Evolutionary conservation across 495 filamentous ascomycete species (phyloP), one percentile per base, ranked within the genome.

Genomic region (Lophiostoma macrostomum): DNA sequence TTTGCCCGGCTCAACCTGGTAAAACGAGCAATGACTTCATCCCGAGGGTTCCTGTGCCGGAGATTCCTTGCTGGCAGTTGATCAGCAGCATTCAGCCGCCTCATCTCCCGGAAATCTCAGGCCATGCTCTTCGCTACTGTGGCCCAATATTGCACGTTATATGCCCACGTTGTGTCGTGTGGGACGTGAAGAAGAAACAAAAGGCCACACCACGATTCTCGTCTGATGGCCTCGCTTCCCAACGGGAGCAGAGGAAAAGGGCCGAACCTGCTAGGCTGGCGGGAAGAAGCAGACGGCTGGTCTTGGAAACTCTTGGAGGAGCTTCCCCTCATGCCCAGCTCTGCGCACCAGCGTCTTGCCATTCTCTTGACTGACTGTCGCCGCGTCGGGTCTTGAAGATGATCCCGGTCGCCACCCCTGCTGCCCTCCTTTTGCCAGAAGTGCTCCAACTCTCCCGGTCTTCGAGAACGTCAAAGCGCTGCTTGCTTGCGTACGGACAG

Each of bases 1-100:
- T 32, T 27, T 47, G 28, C 28, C 16, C 2, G 16, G 3, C 18
- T 8, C 14, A 13, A 20, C 5, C 12, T 13, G 11, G 11, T 11
- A 23, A 38, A 38, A 37, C 32, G 16, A 19, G 39, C 47, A 31
- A 58, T 58, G 55, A 58, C 55, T 51, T 58, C 55, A 58, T 58
- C 1, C 24, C 29, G 8, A 38, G 25, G 12, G 13, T 20, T 13
- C 43, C 19, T 49, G 35, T 3, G 34, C 34, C 39, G 54, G 40
- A 30, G 46, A 47, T 39, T 58, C 48, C 46, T 7, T 38, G 41
- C 7, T 22, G 10, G 39, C n/a, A 30, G 22, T 41, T 35, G 54
- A 58, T 51, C 54, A 46, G 29, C 55, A 58, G 47, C 40, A 51
- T 47, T 58, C 39, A 53, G 3, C 47, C 39, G 37, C 40, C 28